Evolutionary conservation across 139 green algal genomes (phyloP).

Genomic region (Parachlorella kessleri): DNA sequence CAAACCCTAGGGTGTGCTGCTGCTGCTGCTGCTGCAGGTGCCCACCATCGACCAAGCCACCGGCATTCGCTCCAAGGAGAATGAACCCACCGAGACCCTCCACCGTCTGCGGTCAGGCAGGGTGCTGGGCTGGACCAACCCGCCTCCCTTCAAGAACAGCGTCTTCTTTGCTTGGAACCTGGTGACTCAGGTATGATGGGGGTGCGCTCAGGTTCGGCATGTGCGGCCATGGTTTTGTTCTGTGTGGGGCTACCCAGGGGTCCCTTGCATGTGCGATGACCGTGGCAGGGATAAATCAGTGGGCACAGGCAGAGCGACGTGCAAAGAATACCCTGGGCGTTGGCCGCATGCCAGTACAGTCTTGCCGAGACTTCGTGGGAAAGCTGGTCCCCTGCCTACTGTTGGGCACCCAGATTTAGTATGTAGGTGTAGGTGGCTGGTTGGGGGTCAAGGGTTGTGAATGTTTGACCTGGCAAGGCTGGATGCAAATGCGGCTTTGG

Average conservation of each 20-base stretch:
- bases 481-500: no score
- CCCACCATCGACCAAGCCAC: constrained; percentile 77
- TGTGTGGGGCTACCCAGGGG: background rate
- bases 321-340: background rate
- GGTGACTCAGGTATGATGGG: background rate
- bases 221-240: background rate
- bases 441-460: no score
- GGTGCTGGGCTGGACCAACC: background rate
- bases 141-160: background rate
- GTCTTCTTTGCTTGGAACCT: background rate
- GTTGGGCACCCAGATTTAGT: no score
- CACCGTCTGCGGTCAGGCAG: background rate
- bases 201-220: background rate
- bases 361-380: background rate
- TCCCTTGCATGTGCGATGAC: background rate
- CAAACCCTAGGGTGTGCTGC: no score
- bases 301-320: background rate
- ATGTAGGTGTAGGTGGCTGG: no score
- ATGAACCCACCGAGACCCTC: background rate
- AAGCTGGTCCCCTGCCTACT: no score
- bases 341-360: background rate
- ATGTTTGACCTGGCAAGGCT: no score
- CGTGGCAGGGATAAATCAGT: background rate
- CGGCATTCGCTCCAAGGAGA: background rate
- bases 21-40: no score